Evolutionary conservation across 2,329 filamentous ascomycete genomes (phyloP), one percentile per base, ranked within the genome.

Genomic region (Fusarium pseudonygamai): DNA sequence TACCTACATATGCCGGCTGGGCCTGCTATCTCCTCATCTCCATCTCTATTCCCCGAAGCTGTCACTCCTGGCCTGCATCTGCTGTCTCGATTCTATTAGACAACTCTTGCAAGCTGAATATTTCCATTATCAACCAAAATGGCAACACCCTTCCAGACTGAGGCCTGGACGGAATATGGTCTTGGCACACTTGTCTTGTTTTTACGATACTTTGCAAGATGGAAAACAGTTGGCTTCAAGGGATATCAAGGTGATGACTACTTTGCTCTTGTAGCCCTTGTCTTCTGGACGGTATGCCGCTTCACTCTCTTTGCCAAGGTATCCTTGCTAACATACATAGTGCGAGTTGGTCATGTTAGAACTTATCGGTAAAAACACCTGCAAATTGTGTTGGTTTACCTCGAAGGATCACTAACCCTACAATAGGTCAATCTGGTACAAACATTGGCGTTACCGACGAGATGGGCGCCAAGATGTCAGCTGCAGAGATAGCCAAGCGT

Each of bases 151-250:
- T 85, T 85, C 62, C 81, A 84, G 64, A 79, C 75, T 6, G 84
- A 85, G 70, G 83, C 83, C 14, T 86, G 84, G 84, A 77, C 78
- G 22, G 84, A 86, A 61, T 85, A 84, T 53, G 80, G 78, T 3
- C 74, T 86, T 34, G 84, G 84, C 5, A 69, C 80, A 5, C 2
- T 80, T 13, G 70, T 85, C 6, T 68, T 86, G 7, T 67, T 84
- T 6, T 64, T 83, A 10, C 82, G 84, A 20, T 82, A 83, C 64
- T 82, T 80, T 66, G 80, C 83, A 6, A 76, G 84, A 39, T 79
- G 79, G 73, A 83, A 79, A 59, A 71, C 79, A 12, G 82, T 85
- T 7, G 83, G 84, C 2, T 74, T 83, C 63, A 82, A 81, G n/a
- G 77, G 78, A 18, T 84, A 80, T 78, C 80, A 84, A 24, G 82